phyloP scores from a whole-genome alignment of 768 basidiomycete species.

The Naganishia vaughanmartiniae region DNA sequence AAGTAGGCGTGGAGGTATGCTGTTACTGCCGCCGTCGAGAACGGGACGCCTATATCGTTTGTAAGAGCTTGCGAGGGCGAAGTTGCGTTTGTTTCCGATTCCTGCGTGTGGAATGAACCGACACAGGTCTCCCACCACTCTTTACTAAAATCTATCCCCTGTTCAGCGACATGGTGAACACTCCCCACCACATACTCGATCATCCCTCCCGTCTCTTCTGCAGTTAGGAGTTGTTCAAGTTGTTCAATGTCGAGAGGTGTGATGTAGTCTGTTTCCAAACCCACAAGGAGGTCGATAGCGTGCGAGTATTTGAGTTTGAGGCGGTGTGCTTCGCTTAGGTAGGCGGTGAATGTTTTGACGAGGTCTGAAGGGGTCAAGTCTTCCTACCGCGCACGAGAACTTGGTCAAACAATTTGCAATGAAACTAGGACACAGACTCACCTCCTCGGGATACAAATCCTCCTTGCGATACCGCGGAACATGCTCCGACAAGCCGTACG shows the following conservation, averaged over 20 bases:
- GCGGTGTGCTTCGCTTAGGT: slow-evolving; percentile 74
- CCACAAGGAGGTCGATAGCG: slow-evolving; percentile 75
- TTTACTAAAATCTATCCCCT: slow-evolving; percentile 89
- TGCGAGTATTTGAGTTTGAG: slow-evolving; percentile 64
- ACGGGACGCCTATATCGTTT: not conserved
- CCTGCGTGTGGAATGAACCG: not conserved
- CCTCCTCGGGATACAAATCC: slow-evolving; percentile 96
- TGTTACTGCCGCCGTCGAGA: not conserved
- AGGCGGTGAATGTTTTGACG: slow-evolving; percentile 65
- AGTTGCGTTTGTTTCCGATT: not conserved
- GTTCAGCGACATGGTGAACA: slow-evolving; percentile 80
- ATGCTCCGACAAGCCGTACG: slow-evolving; percentile 89
- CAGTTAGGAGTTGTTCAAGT: slow-evolving; percentile 59
- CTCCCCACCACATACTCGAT: slow-evolving; percentile 91
- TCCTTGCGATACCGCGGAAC: slow-evolving; percentile 75
- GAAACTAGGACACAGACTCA: slow-evolving; percentile 54
- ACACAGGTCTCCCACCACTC: slow-evolving; percentile 67
- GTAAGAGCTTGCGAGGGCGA: not conserved
- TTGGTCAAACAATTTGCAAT: too few relatives aligned
- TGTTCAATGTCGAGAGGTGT: slow-evolving; percentile 63
- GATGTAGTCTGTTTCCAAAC: slow-evolving; percentile 90
- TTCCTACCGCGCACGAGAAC: slow-evolving; percentile 55
- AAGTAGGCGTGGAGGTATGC: slow-evolving; percentile 61
- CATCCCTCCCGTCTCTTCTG: slow-evolving; percentile 33
- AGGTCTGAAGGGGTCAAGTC: slow-evolving; percentile 60